Conservation (phyloP, 306 rosid species). For the Glycine latifolia region DNA sequence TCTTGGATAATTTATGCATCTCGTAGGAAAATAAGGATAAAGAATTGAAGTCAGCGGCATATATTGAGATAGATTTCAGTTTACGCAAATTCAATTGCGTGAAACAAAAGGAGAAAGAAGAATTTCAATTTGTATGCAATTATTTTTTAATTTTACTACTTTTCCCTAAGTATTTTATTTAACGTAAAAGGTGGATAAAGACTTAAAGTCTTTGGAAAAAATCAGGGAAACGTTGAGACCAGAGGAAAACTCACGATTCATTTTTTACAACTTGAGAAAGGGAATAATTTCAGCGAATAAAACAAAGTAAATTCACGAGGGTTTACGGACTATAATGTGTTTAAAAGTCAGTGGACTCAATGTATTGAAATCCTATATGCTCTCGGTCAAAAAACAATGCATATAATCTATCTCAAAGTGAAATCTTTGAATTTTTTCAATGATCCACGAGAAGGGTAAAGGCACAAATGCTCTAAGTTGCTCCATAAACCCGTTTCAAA, state of each 20-base stretch:
- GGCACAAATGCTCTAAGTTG: not conserved
- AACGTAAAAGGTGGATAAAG: too few relatives aligned
- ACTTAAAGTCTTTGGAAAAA: too few relatives aligned
- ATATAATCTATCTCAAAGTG: not conserved
- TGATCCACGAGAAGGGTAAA: not conserved
- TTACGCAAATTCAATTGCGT: not conserved
- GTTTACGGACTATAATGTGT: not conserved
- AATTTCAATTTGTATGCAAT: too few relatives aligned
- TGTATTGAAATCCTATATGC: not conserved
- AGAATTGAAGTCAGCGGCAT: not conserved
- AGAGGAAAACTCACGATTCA: too few relatives aligned
- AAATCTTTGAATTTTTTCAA: conserved; percentile 10
- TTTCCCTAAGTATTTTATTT: too few relatives aligned
- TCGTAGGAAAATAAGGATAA: not conserved
- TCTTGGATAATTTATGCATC: too few relatives aligned
- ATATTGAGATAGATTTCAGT: not conserved
- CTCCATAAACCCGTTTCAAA: not conserved
- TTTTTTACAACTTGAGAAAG: too few relatives aligned
- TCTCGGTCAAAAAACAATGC: not conserved
- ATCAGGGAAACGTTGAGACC: too few relatives aligned
- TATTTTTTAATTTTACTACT: too few relatives aligned
- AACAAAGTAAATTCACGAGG: too few relatives aligned
- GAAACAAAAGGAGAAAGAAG: not conserved
- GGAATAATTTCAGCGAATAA: not conserved
- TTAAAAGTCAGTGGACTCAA: not conserved